Evolutionary conservation across 78 protist species (phyloP).

Genomic region (Dictyostelium firmibasis): DNA sequence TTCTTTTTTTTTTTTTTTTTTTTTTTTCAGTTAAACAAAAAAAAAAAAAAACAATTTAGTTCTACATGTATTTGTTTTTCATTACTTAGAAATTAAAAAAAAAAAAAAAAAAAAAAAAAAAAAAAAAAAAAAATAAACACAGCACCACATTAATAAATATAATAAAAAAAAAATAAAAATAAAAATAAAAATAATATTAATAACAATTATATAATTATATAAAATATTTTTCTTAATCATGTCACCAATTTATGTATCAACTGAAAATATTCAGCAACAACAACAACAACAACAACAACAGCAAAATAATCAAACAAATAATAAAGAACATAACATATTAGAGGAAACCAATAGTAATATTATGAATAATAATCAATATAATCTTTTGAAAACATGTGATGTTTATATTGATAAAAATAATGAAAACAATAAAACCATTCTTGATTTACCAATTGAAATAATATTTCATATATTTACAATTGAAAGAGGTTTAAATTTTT

Average conservation of each 20-base stretch:
- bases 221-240: too few relatives aligned
- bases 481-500: background rate
- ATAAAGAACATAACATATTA: too few relatives aligned
- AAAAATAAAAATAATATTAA: background rate
- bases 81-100: background rate
- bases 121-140: background rate
- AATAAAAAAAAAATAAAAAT: background rate
- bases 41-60: too few relatives aligned
- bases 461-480: conserved; percentile 2
- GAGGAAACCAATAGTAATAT: background rate
- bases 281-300: background rate
- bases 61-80: too few relatives aligned
- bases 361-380: background rate
- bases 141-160: background rate
- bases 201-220: too few relatives aligned
- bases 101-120: background rate
- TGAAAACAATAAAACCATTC: background rate
- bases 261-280: background rate
- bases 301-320: background rate
- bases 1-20: too few relatives aligned
- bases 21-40: background rate
- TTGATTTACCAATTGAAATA: conserved; percentile 16
- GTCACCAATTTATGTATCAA: background rate
- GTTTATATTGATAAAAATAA: background rate
- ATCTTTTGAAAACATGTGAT: background rate